These are phyloP conservation scores for Platanthera zijinensis DNA, from an alignment of 106 monocot species.

Conservation along the genomic window DNA sequence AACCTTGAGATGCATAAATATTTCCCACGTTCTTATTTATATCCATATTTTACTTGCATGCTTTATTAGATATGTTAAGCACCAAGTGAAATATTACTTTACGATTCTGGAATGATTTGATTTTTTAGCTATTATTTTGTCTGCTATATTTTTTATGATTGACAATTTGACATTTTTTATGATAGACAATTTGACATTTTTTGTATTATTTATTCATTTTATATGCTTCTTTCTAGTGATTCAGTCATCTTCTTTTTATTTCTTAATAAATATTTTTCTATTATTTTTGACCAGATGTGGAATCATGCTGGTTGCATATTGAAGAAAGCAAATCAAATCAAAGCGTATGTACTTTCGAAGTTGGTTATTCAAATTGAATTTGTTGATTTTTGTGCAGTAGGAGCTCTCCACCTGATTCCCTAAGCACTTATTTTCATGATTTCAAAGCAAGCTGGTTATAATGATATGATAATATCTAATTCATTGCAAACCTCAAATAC, in stretches of 20 bases:
- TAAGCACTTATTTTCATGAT: background rate
- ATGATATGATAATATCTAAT: background rate
- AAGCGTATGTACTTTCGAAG: conserved; percentile 45
- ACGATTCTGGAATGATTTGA: background rate
- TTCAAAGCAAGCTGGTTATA: background rate
- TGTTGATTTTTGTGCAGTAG: background rate
- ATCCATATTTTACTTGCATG: background rate
- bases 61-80: background rate
- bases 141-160: background rate
- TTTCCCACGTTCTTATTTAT: background rate
- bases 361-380: background rate
- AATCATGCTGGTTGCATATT: conserved; percentile 93
- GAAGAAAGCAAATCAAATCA: conserved; percentile 83
- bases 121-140: background rate
- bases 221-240: background rate
- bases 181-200: background rate
- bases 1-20: background rate
- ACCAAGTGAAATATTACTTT: background rate
- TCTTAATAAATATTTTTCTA: background rate
- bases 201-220: background rate
- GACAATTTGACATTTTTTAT: background rate
- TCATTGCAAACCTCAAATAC: background rate
- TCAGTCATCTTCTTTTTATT: background rate
- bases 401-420: background rate
- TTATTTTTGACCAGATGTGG: conserved; percentile 64